Percentiles rank a stretch among this genome's conserved stretches.
These are phyloP conservation scores for Ceratobasidium sp. DNA, from an alignment of 1,284 basidiomycete species.

Conservation along the genomic window DNA sequence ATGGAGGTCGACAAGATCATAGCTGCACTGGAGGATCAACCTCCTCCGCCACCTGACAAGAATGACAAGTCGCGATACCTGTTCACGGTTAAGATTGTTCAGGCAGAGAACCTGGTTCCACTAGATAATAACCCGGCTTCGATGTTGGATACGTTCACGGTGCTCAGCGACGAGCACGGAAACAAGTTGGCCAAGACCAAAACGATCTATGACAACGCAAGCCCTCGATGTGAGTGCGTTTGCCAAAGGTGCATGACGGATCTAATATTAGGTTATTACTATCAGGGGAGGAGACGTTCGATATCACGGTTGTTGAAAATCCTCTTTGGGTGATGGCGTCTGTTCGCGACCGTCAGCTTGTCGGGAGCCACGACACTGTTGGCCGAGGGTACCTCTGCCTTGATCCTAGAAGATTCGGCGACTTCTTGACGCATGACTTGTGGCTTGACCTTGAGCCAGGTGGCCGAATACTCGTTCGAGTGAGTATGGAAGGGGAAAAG, in stretches of 20 bases:
- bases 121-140: slow-evolving; percentile 78
- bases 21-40: slow-evolving; percentile 69
- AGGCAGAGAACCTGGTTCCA: slow-evolving; percentile 86
- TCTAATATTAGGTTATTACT: slow-evolving; percentile 13
- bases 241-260: slow-evolving; percentile 5
- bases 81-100: slow-evolving; percentile 94
- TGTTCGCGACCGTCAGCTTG: slow-evolving; percentile 88
- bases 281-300: slow-evolving; percentile 95
- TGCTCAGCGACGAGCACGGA: slow-evolving; percentile 92
- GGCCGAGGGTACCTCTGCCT: slow-evolving; percentile 94
- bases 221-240: slow-evolving; percentile 82
- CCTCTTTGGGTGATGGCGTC: slow-evolving; percentile 97
- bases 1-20: slow-evolving; percentile 92
- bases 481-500: slow-evolving; percentile 99
- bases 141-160: slow-evolving; percentile 91
- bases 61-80: slow-evolving; percentile 77
- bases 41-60: slow-evolving; percentile 79
- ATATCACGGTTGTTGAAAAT: slow-evolving; percentile 87
- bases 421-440: slow-evolving; percentile 91
- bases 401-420: slow-evolving; percentile 89
- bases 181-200: slow-evolving; percentile 93
- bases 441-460: slow-evolving; percentile 93
- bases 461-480: slow-evolving; percentile 86
- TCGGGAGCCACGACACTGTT: slow-evolving; percentile 92
- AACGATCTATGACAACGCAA: slow-evolving; percentile 92